phyloP scores from a whole-genome alignment of 352 stramenopile genomes.

The Phytophthora podocarpi region DNA sequence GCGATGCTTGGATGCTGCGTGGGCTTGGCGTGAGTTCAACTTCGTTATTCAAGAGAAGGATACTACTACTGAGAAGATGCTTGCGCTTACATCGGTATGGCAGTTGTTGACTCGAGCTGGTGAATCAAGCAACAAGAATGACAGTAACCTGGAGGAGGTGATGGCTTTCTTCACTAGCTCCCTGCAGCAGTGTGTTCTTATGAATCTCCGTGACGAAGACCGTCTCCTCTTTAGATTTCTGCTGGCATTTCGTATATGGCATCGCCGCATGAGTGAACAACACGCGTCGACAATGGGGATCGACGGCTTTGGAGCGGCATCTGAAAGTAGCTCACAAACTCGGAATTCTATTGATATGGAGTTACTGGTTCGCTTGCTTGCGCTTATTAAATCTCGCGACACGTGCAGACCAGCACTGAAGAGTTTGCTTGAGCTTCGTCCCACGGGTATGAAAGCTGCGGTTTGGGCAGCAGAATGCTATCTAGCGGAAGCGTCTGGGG shows the following conservation, averaged over 20 bases:
- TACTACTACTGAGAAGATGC: neutral
- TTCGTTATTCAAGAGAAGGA: neutral
- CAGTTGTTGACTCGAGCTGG: constrained; percentile 33
- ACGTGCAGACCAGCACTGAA: constrained; percentile 10
- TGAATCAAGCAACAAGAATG: constrained; percentile 22
- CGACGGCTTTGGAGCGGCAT: neutral
- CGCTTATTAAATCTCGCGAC: neutral
- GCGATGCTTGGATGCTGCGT: constrained; percentile 41
- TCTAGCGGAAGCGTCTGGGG: constrained; percentile 29
- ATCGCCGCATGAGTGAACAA: constrained; percentile 24
- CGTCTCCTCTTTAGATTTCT: constrained; percentile 45
- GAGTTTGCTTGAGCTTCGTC: constrained; percentile 33
- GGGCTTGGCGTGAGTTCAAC: constrained; percentile 41
- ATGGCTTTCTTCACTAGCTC: constrained; percentile 28
- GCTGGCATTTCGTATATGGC: constrained; percentile 42
- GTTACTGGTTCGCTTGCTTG: constrained; percentile 20
- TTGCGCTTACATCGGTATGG: constrained; percentile 45
- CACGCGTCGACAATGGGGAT: neutral
- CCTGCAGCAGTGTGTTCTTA: constrained; percentile 21
- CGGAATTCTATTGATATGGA: neutral
- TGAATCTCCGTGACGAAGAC: constrained; percentile 39
- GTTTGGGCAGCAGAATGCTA: constrained; percentile 40
- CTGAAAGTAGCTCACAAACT: neutral
- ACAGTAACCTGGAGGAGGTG: constrained; percentile 25
- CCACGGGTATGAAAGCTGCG: constrained; percentile 9